Percentiles rank a stretch among this genome's conserved stretches.
These are phyloP conservation scores for Boletus pseudopeckii DNA, from an alignment of 768 basidiomycete species.

Conservation along the genomic window DNA sequence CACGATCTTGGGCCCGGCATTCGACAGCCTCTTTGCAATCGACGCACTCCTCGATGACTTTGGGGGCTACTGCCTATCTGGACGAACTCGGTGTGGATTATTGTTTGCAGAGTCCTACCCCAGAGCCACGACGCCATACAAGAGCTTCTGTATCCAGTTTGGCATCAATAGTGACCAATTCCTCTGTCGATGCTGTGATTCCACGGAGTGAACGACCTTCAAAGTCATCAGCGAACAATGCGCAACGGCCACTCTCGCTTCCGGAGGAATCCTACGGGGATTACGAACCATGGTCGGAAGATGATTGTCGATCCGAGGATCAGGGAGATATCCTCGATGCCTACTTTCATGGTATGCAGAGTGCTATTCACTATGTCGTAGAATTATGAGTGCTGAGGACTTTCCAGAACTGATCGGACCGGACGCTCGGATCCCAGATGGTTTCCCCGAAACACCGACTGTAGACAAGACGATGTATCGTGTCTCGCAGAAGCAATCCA, in stretches of 20 bases:
- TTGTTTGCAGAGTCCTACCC: slow-evolving; percentile 20
- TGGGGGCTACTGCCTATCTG: slow-evolving; percentile 23
- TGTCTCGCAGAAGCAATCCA: slow-evolving; percentile 7
- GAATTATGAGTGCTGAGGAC: not conserved
- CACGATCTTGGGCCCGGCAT: slow-evolving; percentile 17
- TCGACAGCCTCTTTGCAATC: slow-evolving; percentile 32
- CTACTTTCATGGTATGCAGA: slow-evolving; percentile 38
- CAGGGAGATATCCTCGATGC: slow-evolving; percentile 40
- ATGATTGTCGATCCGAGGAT: slow-evolving; percentile 24
- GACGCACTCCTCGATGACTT: slow-evolving; percentile 27
- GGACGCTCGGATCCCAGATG: slow-evolving; percentile 3
- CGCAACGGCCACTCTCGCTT: slow-evolving; percentile 13
- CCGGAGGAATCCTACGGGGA: slow-evolving; percentile 16
- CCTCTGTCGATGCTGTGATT: slow-evolving; percentile 57
- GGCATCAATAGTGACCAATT: slow-evolving; percentile 53
- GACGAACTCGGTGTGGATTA: slow-evolving; percentile 32
- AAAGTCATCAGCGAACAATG: slow-evolving; percentile 8
- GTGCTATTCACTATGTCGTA: not conserved
- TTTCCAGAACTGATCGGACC: slow-evolving; percentile 25
- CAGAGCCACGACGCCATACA: slow-evolving; percentile 15
- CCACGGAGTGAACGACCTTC: slow-evolving; percentile 33
- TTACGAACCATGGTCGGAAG: slow-evolving; percentile 21
- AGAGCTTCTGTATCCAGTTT: slow-evolving; percentile 51
- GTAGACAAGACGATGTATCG: slow-evolving; percentile 9
- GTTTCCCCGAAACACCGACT: slow-evolving; percentile 22